Base-by-base conservation (phyloP, 1,284 basidiomycete species). In the Boletus semigastroideus region DNA sequence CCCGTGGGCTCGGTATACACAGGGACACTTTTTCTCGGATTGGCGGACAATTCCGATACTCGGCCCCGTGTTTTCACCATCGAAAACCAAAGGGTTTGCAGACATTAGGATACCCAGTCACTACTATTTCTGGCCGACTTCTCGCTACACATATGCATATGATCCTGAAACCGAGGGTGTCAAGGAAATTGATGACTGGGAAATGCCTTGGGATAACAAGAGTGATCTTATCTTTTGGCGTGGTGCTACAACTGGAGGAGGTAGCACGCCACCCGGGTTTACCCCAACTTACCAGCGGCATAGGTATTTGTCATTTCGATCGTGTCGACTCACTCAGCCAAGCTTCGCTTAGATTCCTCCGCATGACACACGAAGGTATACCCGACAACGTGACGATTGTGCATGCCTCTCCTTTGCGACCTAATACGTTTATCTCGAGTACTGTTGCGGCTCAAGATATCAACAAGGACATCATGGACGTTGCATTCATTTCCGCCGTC, bases 1-100 rank as follows among this genome's bases (percentile, higher is more conserved):
- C 41, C 94, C 94, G 0, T 87, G 90, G 73, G 85, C 89, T 28
- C 92, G 89, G 62, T 87, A 88, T 64, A 79, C 80, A 40, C 94
- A 97, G 66, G 93, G 94, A 9, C 93, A 93, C 67, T 97, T 96
- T 71, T 98, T 96, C 80, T 92, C 90, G 17, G 94, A 98, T 69
- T 96, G 92, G 88, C 78, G 94, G 17, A 91, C 87, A 0, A 87
- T 95, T 52, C 82, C 89, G 13, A 82, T 83, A 1, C 77, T 95
- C 14, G 94, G 92, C 70, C 94, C 94, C 6, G 82, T 98, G 48
- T 90, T 98, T 69, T 94, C 91, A 4, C 94, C 94, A 0, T 90
- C 92, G 0, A 92, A 90, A 64, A 83, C 86, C 0, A 74, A 75
- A 27, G 94, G 94, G 0, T 98, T 88, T 67, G 75, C 83, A 53